A percentile compares a stretch with the other conserved stretches of the same genome.
Conservation (phyloP, 352 stramenopile genomes). For the Pythium phragmiticola region DNA sequence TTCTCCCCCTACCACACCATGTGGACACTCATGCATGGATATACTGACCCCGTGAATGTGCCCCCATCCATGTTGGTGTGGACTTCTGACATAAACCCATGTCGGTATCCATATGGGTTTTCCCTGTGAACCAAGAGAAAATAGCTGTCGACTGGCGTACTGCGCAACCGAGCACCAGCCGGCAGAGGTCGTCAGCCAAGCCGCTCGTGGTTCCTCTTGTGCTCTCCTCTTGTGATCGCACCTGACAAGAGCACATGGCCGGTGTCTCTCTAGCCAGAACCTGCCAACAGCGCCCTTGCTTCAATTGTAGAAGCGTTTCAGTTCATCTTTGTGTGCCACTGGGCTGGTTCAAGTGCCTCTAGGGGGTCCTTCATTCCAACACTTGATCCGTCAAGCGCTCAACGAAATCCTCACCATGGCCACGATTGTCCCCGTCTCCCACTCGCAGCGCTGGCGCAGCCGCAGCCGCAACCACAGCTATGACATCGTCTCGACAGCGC, state of each 20-base stretch:
- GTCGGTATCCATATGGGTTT: too few species aligned
- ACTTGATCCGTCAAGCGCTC: not conserved
- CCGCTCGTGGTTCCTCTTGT: too few species aligned
- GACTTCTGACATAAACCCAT: too few species aligned
- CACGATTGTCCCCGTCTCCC: conserved; percentile 55
- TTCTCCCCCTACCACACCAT: conserved; percentile 5
- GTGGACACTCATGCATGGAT: not conserved
- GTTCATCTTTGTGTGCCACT: not conserved
- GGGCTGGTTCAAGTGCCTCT: not conserved
- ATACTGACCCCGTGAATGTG: not conserved
- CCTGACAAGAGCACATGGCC: too few species aligned
- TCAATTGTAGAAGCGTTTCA: conserved; percentile 4
- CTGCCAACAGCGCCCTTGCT: not conserved
- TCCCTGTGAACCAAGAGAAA: too few species aligned
- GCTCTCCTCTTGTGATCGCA: too few species aligned
- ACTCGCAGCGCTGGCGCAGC: conserved; percentile 50
- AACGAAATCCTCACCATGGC: conserved; percentile 31
- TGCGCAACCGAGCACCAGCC: too few species aligned
- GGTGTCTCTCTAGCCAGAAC: not conserved
- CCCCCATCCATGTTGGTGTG: too few species aligned
- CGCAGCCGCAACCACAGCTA: conserved; percentile 51
- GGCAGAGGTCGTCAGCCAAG: too few species aligned
- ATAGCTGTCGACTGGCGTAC: too few species aligned
- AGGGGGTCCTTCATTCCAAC: not conserved
- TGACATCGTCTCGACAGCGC: conserved; percentile 21